Conservation (phyloP, 1,139 yeast genomes). For the Protomyces gravidus region DNA sequence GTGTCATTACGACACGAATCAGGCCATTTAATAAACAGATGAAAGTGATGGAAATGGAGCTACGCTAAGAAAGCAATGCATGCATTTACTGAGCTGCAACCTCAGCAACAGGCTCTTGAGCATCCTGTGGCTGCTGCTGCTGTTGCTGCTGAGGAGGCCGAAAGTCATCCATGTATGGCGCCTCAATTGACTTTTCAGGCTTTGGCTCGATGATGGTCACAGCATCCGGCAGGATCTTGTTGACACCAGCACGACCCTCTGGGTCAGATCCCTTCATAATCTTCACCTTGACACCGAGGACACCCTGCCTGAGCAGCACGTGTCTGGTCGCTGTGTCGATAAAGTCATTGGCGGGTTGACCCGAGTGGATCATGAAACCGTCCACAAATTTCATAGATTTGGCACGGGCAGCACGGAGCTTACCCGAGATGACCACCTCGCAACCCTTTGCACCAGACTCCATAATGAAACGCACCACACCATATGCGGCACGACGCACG, state of each 20-base stretch:
- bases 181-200: conserved; percentile 86
- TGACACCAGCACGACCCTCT: conserved; percentile 80
- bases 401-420: conserved; percentile 99
- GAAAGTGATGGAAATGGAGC: too few relatives aligned
- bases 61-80: neutral
- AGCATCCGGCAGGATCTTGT: conserved; percentile 83
- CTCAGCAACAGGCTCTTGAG: conserved; percentile 20
- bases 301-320: conserved; percentile 99
- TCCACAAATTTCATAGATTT: conserved; percentile 99
- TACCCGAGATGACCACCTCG: conserved; percentile 98
- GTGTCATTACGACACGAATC: too few relatives aligned
- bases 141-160: conserved; percentile 49
- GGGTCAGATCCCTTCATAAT: conserved; percentile 98
- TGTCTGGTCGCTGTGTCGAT: conserved; percentile 99
- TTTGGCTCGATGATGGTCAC: conserved; percentile 94
- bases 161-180: conserved; percentile 51
- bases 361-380: conserved; percentile 99
- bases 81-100: conserved; percentile 5
- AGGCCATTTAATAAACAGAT: too few relatives aligned
- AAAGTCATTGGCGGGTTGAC: conserved; percentile 99
- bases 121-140: conserved; percentile 16
- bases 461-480: conserved; percentile 99
- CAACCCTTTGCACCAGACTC: conserved; percentile 99
- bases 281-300: conserved; percentile 98
- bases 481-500: conserved; percentile 99